Conservation (phyloP, 2,329 filamentous ascomycete genomes). For the Fusarium lyarnte region DNA sequence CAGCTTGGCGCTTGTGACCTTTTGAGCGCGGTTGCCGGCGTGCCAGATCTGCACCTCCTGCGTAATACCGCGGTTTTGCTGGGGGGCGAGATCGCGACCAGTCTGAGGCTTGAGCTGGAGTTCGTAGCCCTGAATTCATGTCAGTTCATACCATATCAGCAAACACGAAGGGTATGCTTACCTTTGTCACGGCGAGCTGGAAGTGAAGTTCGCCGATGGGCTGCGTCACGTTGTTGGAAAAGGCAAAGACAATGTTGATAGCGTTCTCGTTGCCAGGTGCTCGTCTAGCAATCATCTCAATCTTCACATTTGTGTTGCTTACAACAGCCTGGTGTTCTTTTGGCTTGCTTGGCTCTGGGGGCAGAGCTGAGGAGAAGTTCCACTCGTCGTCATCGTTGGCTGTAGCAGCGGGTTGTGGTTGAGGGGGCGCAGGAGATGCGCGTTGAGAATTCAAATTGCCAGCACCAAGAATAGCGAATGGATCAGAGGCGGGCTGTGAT, state of each 20-base stretch:
- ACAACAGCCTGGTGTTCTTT: slow-evolving; percentile 72
- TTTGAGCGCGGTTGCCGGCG: slow-evolving; percentile 72
- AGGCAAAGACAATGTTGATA: slow-evolving; percentile 78
- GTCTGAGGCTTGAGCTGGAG: slow-evolving; percentile 87
- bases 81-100: slow-evolving; percentile 77
- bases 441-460: slow-evolving; percentile 38
- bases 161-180: slow-evolving; percentile 50
- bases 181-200: slow-evolving; percentile 93
- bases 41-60: slow-evolving; percentile 82
- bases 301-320: slow-evolving; percentile 74
- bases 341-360: slow-evolving; percentile 65
- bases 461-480: slow-evolving; percentile 61
- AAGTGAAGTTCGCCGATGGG: slow-evolving; percentile 85
- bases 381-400: slow-evolving; percentile 85
- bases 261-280: slow-evolving; percentile 61
- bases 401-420: slow-evolving; percentile 42
- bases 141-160: not conserved
- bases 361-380: slow-evolving; percentile 89
- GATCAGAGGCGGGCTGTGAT: slow-evolving; percentile 56
- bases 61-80: slow-evolving; percentile 77
- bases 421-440: slow-evolving; percentile 41
- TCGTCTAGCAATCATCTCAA: slow-evolving; percentile 77
- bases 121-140: slow-evolving; percentile 72
- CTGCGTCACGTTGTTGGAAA: slow-evolving; percentile 81
- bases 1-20: slow-evolving; percentile 85